A percentile compares a stretch with the other conserved stretches of the same genome.
Conservation (phyloP, 352 stramenopile genomes). For the Pythium apleroticum region DNA sequence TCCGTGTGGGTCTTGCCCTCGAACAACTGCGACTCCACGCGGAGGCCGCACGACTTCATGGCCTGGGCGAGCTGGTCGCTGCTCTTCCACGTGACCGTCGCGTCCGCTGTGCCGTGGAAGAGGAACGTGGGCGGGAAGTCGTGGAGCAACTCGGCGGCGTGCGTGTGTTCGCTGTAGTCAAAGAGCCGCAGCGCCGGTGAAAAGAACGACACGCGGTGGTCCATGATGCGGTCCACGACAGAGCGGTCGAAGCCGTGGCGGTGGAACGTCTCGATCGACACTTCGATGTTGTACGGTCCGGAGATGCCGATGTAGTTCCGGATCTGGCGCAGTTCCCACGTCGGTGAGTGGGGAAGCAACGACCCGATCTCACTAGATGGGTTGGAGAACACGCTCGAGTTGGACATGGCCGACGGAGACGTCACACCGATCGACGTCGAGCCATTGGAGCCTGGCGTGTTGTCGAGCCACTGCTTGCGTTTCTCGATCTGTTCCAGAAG, state of each 20-base stretch:
- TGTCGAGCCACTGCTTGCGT: slow-evolving; percentile 7
- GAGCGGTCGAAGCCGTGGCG: slow-evolving; percentile 76
- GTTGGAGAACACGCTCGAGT: slow-evolving; percentile 33
- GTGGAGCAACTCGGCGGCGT: slow-evolving; percentile 26
- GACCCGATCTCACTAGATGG: slow-evolving; percentile 36
- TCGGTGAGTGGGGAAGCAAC: slow-evolving; percentile 36
- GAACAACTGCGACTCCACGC: slow-evolving; percentile 70
- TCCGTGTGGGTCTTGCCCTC: slow-evolving; percentile 89
- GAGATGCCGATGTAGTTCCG: slow-evolving; percentile 87
- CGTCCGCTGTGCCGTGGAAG: slow-evolving; percentile 69
- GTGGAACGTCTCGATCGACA: slow-evolving; percentile 76
- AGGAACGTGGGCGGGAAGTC: slow-evolving; percentile 59
- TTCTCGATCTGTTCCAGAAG: slow-evolving; percentile 77
- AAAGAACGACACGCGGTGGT: slow-evolving; percentile 56
- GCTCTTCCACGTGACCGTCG: slow-evolving; percentile 58
- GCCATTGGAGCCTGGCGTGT: slow-evolving; percentile 20
- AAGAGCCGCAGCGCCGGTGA: slow-evolving; percentile 50
- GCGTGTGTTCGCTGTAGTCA: slow-evolving; percentile 35
- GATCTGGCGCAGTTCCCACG: slow-evolving; percentile 65
- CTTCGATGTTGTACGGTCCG: slow-evolving; percentile 84
- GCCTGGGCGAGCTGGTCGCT: slow-evolving; percentile 52
- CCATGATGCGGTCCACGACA: slow-evolving; percentile 85
- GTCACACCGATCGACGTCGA: slow-evolving; percentile 6
- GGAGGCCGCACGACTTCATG: slow-evolving; percentile 41
- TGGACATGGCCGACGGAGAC: slow-evolving; percentile 27